Evolutionary conservation across 306 rosid genomes (phyloP).

Genomic region (cucumber (Cucumis sativus)): Cucumber_9930_V3 NC_026658.2:21397501-21398000

Average conservation of each 20-base stretch:
- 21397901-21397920: neutral
- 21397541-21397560: neutral
- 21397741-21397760: neutral
- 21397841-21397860: neutral
- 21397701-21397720: neutral
- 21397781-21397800: neutral
- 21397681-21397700: neutral
- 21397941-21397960: constrained; percentile 65
- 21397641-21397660: neutral
- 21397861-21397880: neutral
- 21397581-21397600: neutral
- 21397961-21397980: constrained; percentile 42
- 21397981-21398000: constrained; percentile 37
- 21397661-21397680: neutral
- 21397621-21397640: neutral
- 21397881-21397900: neutral
- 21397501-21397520: neutral
- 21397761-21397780: neutral
- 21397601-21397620: too few species aligned
- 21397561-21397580: neutral
- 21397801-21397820: neutral
- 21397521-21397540: neutral
- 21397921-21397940: constrained; percentile 40
- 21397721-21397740: neutral
- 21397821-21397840: neutral